Evolutionary conservation across 306 rosid species (phyloP), one percentile per base, ranked within the genome.

Genomic region (Rosa multiflora): DNA sequence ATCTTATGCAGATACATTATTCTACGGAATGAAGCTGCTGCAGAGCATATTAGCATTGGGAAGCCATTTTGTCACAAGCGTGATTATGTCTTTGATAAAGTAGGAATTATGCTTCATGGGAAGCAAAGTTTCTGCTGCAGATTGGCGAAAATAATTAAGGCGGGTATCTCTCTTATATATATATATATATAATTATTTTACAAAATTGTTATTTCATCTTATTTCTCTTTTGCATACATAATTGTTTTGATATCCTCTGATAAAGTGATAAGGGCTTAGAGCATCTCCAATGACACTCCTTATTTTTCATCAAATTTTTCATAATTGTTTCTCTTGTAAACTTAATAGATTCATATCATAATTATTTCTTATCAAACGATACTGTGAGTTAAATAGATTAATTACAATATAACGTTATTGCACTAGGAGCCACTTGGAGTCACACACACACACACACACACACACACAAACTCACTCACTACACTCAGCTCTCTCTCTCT

Each of bases 31-130:
- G 90, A 76, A 79, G 79, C 74, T 72, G 86, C 84, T 78, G 84
- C 84, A 83, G 79, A 76, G 58, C 48, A 78, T 81, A 79, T 80
- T n/a, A 70, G 80, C 73, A 79, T 76, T n/a, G 82, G 88, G 75
- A 85, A 26, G 81, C 75, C 78, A 72, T 73, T 79, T 81, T 75
- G 35, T 69, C 75, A 67, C 40, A 44, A 66, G 78, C 77, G 4
- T 76, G 83, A 73, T 44, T 83, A 67, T 83, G 81, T 90, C 55
- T 92, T 94, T 81, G 93, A 89, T 56, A 79, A 81, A 58, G 89
- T 89, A 51, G 91, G 98, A 76, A 73, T 94, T 86, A 85, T 94
- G 97, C 97, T 92, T 73, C 89, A 94, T 69, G 98, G 98, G 53
- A 92, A 87, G 83, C 89, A 35, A 72, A 86, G 87, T 80, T 94